Evolutionary conservation across 1,284 basidiomycete species (phyloP).

Genomic region (Marasmius oreades): DNA sequence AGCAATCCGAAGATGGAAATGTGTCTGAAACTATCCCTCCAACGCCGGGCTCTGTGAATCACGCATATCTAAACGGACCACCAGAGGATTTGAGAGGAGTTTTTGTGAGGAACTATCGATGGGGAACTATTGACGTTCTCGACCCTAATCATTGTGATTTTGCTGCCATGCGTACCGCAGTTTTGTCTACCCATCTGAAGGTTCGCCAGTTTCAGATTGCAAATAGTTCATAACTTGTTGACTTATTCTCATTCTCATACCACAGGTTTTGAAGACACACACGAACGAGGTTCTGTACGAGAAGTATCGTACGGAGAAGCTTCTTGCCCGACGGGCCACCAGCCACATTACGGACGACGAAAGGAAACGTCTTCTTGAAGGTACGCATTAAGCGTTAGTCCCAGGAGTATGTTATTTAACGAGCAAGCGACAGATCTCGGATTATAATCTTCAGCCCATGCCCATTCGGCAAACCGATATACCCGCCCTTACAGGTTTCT

Average conservation of each 20-base stretch:
- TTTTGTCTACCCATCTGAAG: slow-evolving; percentile 78
- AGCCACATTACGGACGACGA: slow-evolving; percentile 71
- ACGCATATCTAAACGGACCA: slow-evolving; percentile 42
- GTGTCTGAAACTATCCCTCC: slow-evolving; percentile 29
- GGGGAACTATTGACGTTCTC: slow-evolving; percentile 81
- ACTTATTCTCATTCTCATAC: slow-evolving; percentile 13
- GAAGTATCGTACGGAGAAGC: slow-evolving; percentile 79
- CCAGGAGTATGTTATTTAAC: background rate
- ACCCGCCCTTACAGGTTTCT: background rate
- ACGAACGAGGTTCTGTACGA: slow-evolving; percentile 84
- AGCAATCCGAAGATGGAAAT: slow-evolving; percentile 45
- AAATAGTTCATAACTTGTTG: slow-evolving; percentile 9
- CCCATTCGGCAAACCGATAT: background rate
- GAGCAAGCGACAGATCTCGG: background rate
- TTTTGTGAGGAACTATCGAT: slow-evolving; percentile 73
- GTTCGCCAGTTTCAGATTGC: slow-evolving; percentile 35
- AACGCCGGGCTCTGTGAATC: slow-evolving; percentile 34
- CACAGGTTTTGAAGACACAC: slow-evolving; percentile 71
- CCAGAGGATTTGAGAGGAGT: slow-evolving; percentile 67
- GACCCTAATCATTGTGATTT: slow-evolving; percentile 82
- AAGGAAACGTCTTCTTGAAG: slow-evolving; percentile 65
- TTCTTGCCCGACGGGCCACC: slow-evolving; percentile 77
- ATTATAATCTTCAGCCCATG: background rate
- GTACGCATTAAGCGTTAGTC: slow-evolving; percentile 33
- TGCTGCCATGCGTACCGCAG: slow-evolving; percentile 72